Percentiles rank a stretch among this genome's conserved stretches.
phyloP scores from a whole-genome alignment of 345 rosid genomes.

The Pistacia integerrima region DNA sequence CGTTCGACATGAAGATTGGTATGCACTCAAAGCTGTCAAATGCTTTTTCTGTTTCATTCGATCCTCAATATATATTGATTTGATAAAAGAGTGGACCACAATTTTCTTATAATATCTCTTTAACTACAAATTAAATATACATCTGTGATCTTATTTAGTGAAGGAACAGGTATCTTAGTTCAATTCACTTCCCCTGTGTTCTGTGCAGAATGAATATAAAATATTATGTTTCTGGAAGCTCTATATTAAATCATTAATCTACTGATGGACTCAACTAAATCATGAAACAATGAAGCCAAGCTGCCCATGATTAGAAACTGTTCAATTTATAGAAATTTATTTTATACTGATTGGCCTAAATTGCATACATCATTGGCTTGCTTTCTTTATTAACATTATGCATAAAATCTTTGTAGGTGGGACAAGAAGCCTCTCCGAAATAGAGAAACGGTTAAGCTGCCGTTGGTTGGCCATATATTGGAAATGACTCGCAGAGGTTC shows the following conservation, averaged over 20 bases:
- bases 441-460: conserved; percentile 57
- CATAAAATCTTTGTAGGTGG: conserved; percentile 55
- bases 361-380: no score
- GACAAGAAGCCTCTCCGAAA: conserved; percentile 79
- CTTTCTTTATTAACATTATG: not conserved
- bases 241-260: not conserved
- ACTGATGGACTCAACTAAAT: not conserved
- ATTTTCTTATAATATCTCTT: not conserved
- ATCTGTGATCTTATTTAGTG: not conserved
- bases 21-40: conserved; percentile 18
- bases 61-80: not conserved
- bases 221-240: not conserved
- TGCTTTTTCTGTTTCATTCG: not conserved
- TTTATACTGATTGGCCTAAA: no score
- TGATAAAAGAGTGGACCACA: not conserved
- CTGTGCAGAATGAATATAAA: not conserved
- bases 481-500: conserved; percentile 74
- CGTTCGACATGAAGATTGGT: conserved; percentile 90
- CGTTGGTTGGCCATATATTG: conserved; percentile 57
- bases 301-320: no score
- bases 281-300: not conserved
- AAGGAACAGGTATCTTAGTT: not conserved
- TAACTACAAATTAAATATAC: not conserved
- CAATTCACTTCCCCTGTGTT: not conserved
- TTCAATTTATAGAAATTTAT: no score